Evolutionary conservation across 805 yeast genomes (phyloP).

Genomic region (Kodamaea jinghongensis): DNA sequence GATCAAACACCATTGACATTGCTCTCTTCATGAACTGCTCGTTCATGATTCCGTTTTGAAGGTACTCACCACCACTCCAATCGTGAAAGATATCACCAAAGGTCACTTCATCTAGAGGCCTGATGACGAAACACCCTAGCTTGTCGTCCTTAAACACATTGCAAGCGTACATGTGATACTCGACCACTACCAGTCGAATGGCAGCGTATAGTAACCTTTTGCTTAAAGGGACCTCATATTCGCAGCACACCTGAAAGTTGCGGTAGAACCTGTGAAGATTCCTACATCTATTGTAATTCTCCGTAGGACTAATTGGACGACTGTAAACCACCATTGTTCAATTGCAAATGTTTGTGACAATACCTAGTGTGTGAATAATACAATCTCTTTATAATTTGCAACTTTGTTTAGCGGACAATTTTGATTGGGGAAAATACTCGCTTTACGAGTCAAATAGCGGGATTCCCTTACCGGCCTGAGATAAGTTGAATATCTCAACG

Average conservation of each 20-base stretch:
- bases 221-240: constrained; percentile 23
- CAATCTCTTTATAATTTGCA: too few relatives aligned
- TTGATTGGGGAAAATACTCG: too few relatives aligned
- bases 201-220: constrained; percentile 22
- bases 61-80: constrained; percentile 9
- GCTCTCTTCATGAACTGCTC: constrained; percentile 27
- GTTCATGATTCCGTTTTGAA: constrained; percentile 17
- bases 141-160: constrained; percentile 22
- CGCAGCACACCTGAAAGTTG: constrained; percentile 32
- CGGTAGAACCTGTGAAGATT: constrained; percentile 25
- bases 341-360: too few relatives aligned
- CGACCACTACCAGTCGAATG: constrained; percentile 29
- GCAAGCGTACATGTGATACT: constrained; percentile 32
- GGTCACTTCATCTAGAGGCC: constrained; percentile 22
- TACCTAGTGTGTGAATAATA: too few relatives aligned
- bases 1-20: constrained; percentile 19
- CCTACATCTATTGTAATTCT: constrained; percentile 34
- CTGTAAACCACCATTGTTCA: constrained; percentile 1
- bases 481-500: too few relatives aligned
- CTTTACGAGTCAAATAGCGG: too few relatives aligned
- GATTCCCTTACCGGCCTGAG: too few relatives aligned
- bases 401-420: too few relatives aligned
- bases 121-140: constrained; percentile 14
- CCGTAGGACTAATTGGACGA: constrained; percentile 29
- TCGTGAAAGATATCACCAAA: constrained; percentile 26